phyloP scores from a whole-genome alignment of 208 protist species.

The Trypanosoma conorhini region DNA sequence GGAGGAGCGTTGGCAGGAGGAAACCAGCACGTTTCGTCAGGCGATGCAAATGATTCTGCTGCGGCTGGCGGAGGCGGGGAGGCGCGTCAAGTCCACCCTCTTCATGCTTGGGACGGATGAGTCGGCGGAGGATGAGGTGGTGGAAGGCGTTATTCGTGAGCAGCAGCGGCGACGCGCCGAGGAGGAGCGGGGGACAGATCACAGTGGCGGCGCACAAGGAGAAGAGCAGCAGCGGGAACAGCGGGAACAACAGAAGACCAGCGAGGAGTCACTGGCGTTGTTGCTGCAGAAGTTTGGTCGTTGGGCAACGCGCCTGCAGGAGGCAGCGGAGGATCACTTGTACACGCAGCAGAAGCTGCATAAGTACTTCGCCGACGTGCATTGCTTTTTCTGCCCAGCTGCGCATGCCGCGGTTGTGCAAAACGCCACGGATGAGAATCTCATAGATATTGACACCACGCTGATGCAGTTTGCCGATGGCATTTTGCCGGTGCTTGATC shows the following conservation, averaged over 20 bases:
- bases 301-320: conserved; percentile 70
- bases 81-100: conserved; percentile 60
- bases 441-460: conserved; percentile 81
- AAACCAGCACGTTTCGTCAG: conserved; percentile 55
- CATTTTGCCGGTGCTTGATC: conserved; percentile 75
- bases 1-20: conserved; percentile 40
- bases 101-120: conserved; percentile 82
- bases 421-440: conserved; percentile 43
- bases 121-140: conserved; percentile 59
- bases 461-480: conserved; percentile 73
- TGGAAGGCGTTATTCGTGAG: conserved; percentile 52
- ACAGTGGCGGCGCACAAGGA: not conserved
- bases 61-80: conserved; percentile 57
- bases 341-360: conserved; percentile 76
- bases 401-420: not conserved
- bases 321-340: conserved; percentile 83
- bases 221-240: not conserved
- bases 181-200: not conserved
- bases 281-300: conserved; percentile 84
- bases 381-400: conserved; percentile 52
- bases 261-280: conserved; percentile 68
- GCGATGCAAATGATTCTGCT: conserved; percentile 58
- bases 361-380: conserved; percentile 82
- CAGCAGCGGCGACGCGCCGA: conserved; percentile 1
- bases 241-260: conserved; percentile 26